Evolutionary conservation across 2,329 filamentous ascomycete species (phyloP).

Genomic region (Neoscytalidium dimidiatum): DNA sequence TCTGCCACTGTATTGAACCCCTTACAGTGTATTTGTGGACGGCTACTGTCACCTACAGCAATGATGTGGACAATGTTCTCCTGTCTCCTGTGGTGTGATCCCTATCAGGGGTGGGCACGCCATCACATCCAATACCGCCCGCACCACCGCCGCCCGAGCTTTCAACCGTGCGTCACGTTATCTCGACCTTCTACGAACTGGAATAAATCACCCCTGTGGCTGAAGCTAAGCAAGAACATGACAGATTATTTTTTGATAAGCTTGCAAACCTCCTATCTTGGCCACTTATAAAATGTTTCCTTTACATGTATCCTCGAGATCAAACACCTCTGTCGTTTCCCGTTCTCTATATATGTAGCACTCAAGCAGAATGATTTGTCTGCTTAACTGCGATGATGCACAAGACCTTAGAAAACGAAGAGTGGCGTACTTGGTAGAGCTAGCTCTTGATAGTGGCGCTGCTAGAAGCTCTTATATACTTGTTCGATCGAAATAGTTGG

Average conservation of each 20-base stretch:
- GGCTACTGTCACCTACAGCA: neutral
- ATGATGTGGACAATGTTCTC: neutral
- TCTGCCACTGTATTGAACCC: neutral
- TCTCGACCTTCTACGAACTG: neutral
- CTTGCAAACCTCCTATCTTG: neutral
- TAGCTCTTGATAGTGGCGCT: no score
- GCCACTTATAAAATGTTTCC: neutral
- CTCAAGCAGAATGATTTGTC: neutral
- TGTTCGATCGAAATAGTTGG: no score
- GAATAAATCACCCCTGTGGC: neutral
- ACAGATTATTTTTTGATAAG: neutral
- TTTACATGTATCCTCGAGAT: neutral
- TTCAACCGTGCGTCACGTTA: neutral
- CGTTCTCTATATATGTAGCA: neutral
- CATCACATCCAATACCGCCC: neutral
- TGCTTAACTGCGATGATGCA: slow-evolving; percentile 7
- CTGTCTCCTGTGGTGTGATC: neutral
- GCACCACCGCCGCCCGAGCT: neutral
- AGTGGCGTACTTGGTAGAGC: neutral
- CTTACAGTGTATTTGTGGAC: neutral
- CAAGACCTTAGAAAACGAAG: neutral
- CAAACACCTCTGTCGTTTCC: neutral
- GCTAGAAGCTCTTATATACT: neutral
- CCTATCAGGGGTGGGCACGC: neutral
- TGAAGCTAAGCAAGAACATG: neutral